Evolutionary conservation across 495 filamentous ascomycete species (phyloP).

Genomic region (Penicillium diatomitis): DNA sequence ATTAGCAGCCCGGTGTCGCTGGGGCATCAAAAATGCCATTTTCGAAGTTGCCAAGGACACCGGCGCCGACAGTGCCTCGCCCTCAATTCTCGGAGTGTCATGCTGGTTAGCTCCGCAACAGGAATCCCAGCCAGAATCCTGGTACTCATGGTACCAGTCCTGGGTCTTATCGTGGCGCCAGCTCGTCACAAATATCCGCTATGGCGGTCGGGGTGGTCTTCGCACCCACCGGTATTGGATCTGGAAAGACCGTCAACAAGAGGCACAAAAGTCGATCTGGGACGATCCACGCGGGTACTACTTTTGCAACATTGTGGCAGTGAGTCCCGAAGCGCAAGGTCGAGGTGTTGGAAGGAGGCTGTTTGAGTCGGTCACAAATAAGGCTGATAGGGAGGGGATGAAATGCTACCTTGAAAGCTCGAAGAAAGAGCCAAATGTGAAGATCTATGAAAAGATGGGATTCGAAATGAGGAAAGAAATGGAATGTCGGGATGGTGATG

Average conservation of each 20-base stretch:
- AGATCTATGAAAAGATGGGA: conserved; percentile 55
- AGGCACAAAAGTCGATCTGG: conserved; percentile 50
- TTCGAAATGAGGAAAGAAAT: conserved; percentile 53
- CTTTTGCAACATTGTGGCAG: conserved; percentile 60
- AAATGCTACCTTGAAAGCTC: conserved; percentile 57
- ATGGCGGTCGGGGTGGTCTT: conserved; percentile 48
- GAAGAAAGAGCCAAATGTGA: conserved; percentile 50
- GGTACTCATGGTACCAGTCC: conserved; percentile 43
- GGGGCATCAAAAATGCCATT: conserved; percentile 56
- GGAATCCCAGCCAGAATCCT: conserved; percentile 34
- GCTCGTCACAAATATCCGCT: conserved; percentile 46
- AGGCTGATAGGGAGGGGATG: conserved; percentile 47
- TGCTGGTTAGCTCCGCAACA: conserved; percentile 53
- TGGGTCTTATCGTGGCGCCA: conserved; percentile 51
- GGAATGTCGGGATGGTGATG: conserved; percentile 48
- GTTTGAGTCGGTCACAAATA: conserved; percentile 46
- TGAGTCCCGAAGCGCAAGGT: conserved; percentile 49
- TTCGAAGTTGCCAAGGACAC: conserved; percentile 55
- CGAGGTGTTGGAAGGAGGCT: conserved; percentile 48
- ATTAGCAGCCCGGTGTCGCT: conserved; percentile 48
- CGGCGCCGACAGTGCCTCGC: conserved; percentile 8
- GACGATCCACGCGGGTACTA: conserved; percentile 53
- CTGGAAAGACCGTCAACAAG: conserved; percentile 52
- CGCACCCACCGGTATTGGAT: conserved; percentile 54
- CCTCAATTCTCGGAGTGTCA: conserved; percentile 48